Evolutionary conservation across 2,329 filamentous ascomycete species (phyloP).

Genomic region (Cladosporium halotolerans): DNA sequence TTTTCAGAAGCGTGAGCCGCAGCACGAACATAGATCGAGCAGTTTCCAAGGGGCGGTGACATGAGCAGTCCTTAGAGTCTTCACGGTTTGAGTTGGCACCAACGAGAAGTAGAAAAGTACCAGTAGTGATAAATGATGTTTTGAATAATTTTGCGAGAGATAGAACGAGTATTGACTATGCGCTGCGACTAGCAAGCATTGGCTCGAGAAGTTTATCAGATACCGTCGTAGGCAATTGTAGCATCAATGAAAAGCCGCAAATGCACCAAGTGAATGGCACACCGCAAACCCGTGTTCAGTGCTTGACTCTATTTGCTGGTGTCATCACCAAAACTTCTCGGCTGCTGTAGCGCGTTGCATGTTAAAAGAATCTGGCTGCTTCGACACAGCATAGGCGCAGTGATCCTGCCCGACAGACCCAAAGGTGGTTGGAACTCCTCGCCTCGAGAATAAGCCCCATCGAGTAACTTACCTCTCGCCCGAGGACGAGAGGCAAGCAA

Average conservation of each 20-base stretch:
- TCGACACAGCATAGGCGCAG: conserved; percentile 54
- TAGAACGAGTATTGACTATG: neutral
- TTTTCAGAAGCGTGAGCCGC: too few species aligned
- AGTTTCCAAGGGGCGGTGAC: too few species aligned
- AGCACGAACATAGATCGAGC: too few species aligned
- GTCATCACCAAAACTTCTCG: conserved; percentile 73
- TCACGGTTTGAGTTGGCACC: too few species aligned
- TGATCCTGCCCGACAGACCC: conserved; percentile 35
- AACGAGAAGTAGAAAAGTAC: too few species aligned
- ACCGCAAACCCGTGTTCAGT: conserved; percentile 57
- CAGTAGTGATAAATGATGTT: too few species aligned
- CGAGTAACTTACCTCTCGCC: conserved; percentile 70
- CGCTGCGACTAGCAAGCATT: conserved; percentile 6
- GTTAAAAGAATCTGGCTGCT: conserved; percentile 55
- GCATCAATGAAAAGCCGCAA: conserved; percentile 27
- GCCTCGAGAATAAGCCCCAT: conserved; percentile 99
- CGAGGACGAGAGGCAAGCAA: conserved; percentile 51
- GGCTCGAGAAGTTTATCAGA: conserved; percentile 36
- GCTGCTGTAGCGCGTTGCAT: conserved; percentile 19
- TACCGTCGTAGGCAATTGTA: conserved; percentile 40
- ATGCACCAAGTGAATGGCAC: conserved; percentile 42
- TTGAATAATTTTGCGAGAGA: too few species aligned
- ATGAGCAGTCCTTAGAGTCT: too few species aligned
- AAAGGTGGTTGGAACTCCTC: conserved; percentile 62
- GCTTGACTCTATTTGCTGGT: conserved; percentile 95